A percentile compares a stretch with the other conserved stretches of the same genome.
Conservation (phyloP, 75 land plant species). For the Picea glauca region DNA sequence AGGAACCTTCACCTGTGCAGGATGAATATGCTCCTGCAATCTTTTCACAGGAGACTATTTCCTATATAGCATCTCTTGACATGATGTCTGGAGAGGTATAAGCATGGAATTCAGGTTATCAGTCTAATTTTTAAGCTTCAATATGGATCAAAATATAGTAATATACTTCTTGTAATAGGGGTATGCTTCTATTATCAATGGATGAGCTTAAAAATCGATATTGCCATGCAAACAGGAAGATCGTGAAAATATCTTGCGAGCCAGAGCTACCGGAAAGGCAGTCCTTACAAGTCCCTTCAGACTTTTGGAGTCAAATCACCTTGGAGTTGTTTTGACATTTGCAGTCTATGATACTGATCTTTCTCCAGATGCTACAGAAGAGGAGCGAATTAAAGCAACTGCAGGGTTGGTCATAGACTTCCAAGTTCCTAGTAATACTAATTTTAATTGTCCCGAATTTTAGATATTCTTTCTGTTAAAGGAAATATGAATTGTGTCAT, state of each 20-base stretch:
- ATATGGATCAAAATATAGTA: neutral
- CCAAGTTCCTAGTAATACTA: too few species aligned
- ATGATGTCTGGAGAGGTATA: conserved; percentile 93
- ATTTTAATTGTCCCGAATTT: too few species aligned
- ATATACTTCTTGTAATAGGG: too few species aligned
- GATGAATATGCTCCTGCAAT: conserved; percentile 91
- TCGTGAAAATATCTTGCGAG: conserved; percentile 81
- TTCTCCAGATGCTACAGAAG: conserved; percentile 64
- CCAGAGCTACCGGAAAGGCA: conserved; percentile 89
- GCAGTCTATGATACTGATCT: conserved; percentile 78
- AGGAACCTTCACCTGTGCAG: conserved; percentile 55
- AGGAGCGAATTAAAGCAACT: conserved; percentile 73
- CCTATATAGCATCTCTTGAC: conserved; percentile 76
- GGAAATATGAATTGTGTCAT: too few species aligned
- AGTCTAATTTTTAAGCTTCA: neutral
- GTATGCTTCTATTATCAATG: neutral
- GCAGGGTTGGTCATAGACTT: conserved; percentile 48
- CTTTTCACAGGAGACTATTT: conserved; percentile 81
- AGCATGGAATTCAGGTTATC: neutral
- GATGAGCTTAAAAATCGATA: neutral
- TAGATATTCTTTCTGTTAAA: too few species aligned
- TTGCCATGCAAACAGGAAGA: conserved; percentile 58
- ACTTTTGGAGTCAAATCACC: conserved; percentile 69
- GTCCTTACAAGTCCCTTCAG: conserved; percentile 82
- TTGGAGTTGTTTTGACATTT: conserved; percentile 90